phyloP scores from a whole-genome alignment of 768 basidiomycete genomes.

The Tricholoma furcatifolium region DNA sequence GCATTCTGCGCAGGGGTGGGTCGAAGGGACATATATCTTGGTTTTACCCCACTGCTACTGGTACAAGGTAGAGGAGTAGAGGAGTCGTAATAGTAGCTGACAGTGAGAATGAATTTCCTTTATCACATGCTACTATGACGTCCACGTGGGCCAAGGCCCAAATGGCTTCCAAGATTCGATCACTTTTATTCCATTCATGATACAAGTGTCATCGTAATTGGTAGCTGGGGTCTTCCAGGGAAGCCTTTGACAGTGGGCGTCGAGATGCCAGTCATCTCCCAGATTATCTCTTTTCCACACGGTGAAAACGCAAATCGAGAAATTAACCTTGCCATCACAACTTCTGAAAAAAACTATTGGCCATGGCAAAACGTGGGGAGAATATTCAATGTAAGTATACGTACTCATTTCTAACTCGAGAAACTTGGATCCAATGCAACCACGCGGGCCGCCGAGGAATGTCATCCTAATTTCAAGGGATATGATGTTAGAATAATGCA shows the following conservation, averaged over 20 bases:
- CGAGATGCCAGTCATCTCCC: conserved; percentile 27
- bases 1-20: conserved; percentile 40
- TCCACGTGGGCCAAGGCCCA: conserved; percentile 3
- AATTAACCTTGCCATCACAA: conserved; percentile 26
- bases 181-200: not conserved
- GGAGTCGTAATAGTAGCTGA: too few relatives aligned
- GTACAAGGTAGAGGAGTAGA: not conserved
- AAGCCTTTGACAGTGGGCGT: conserved; percentile 19
- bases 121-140: conserved; percentile 5
- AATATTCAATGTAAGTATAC: not conserved
- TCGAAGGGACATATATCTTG: conserved; percentile 18
- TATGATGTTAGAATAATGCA: not conserved
- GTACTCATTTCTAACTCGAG: conserved; percentile 54
- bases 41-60: not conserved
- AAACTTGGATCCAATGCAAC: conserved; percentile 56
- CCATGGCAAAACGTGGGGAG: not conserved
- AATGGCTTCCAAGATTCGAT: too few relatives aligned
- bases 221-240: conserved; percentile 7
- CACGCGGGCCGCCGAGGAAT: conserved; percentile 40
- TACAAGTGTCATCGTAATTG: not conserved
- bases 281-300: conserved; percentile 24
- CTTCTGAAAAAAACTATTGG: conserved; percentile 18
- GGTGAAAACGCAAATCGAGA: conserved; percentile 24
- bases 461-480: conserved; percentile 32
- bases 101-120: not conserved